Conservation (phyloP, 352 stramenopile genomes). For the Globisporangium canariense region DNA sequence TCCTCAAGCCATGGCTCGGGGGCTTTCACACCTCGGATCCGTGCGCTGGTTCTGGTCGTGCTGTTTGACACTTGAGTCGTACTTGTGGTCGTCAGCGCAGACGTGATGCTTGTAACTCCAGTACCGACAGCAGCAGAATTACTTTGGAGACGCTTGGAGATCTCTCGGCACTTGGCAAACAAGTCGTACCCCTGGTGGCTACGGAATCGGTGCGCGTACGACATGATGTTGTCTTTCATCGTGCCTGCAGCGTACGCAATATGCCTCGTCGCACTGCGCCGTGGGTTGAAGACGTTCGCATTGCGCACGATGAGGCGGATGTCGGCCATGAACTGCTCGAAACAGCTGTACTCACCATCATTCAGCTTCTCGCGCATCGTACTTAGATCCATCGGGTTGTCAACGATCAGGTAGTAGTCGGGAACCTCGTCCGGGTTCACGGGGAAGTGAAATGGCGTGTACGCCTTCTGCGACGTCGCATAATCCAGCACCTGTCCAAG, state of each 20-base stretch:
- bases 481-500: conserved; percentile 83
- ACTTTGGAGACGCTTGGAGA: conserved; percentile 59
- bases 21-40: conserved; percentile 42
- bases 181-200: conserved; percentile 86
- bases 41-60: conserved; percentile 9
- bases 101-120: conserved; percentile 10
- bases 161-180: conserved; percentile 82
- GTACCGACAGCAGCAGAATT: conserved; percentile 10
- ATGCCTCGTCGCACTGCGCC: conserved; percentile 59
- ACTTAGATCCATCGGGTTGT: conserved; percentile 83
- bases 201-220: conserved; percentile 85
- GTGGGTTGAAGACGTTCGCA: conserved; percentile 89
- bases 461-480: conserved; percentile 63
- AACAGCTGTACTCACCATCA: conserved; percentile 86
- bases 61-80: not conserved
- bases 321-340: conserved; percentile 86
- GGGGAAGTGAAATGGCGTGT: conserved; percentile 64
- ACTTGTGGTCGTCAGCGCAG: not conserved
- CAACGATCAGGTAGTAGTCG: conserved; percentile 89
- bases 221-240: conserved; percentile 90
- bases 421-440: conserved; percentile 78
- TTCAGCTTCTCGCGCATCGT: conserved; percentile 89
- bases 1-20: conserved; percentile 29
- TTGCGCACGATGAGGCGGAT: conserved; percentile 88
- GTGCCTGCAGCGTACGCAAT: conserved; percentile 77